phyloP scores from a whole-genome alignment of 2,329 filamentous ascomycete species.

The Fusarium concolor region DNA sequence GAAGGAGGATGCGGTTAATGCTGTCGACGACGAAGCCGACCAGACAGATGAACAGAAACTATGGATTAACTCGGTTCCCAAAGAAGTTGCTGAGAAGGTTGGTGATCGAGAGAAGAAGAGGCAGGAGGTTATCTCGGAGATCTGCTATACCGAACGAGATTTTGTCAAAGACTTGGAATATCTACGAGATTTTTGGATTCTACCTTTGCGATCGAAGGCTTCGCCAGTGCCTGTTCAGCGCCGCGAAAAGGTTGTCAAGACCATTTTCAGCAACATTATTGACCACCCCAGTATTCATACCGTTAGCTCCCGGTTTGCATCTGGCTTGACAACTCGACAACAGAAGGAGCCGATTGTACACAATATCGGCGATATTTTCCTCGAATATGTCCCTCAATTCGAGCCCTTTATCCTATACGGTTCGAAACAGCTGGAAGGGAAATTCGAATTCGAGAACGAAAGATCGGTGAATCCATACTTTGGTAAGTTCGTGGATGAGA shows the following conservation, averaged over 20 bases:
- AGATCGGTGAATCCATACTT: slow-evolving; percentile 87
- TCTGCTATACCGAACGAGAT: slow-evolving; percentile 98
- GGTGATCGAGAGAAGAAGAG: slow-evolving; percentile 95
- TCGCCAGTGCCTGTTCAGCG: slow-evolving; percentile 91
- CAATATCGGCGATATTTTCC: slow-evolving; percentile 92
- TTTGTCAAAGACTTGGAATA: slow-evolving; percentile 99
- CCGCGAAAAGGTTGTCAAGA: slow-evolving; percentile 90
- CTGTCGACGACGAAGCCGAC: slow-evolving; percentile 83
- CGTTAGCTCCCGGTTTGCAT: slow-evolving; percentile 89
- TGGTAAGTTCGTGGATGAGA: slow-evolving; percentile 93
- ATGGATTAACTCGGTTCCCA: slow-evolving; percentile 98
- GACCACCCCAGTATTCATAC: slow-evolving; percentile 84
- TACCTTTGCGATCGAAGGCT: slow-evolving; percentile 82
- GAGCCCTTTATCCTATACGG: slow-evolving; percentile 97
- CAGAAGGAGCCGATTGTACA: slow-evolving; percentile 90
- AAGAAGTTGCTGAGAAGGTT: slow-evolving; percentile 91
- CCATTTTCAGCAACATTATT: slow-evolving; percentile 95
- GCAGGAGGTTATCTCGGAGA: slow-evolving; percentile 96
- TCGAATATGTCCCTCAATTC: slow-evolving; percentile 91
- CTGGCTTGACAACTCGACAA: slow-evolving; percentile 88
- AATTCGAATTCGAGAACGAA: slow-evolving; percentile 98
- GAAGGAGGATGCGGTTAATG: slow-evolving; percentile 65
- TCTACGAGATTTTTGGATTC: slow-evolving; percentile 97
- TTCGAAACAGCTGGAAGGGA: slow-evolving; percentile 93
- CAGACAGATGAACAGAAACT: slow-evolving; percentile 96